Percentiles rank a stretch among this genome's conserved stretches.
phyloP scores from a whole-genome alignment of 768 basidiomycete species.

The Suillus cothurnatus region DNA sequence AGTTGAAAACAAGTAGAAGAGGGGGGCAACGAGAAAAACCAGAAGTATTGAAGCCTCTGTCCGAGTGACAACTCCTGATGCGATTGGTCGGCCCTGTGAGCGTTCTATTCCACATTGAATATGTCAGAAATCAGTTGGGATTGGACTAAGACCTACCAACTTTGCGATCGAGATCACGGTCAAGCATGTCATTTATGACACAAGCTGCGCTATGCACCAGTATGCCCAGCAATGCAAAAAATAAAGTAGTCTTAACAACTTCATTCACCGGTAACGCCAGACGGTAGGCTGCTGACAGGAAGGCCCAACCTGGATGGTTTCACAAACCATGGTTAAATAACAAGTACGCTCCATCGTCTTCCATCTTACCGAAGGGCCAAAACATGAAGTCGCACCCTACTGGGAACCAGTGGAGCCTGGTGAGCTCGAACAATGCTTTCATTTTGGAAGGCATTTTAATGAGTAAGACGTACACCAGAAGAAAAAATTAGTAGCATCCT shows the following conservation, averaged over 20 bases:
- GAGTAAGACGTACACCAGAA: background rate
- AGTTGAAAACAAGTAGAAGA: background rate
- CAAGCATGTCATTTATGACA: background rate
- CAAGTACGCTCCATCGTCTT: background rate
- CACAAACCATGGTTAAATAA: background rate
- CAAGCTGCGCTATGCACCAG: background rate
- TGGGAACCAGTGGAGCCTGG: background rate
- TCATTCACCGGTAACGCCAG: background rate
- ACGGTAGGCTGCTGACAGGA: background rate
- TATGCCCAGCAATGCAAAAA: background rate
- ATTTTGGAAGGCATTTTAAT: background rate
- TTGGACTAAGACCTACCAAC: background rate
- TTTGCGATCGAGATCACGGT: background rate
- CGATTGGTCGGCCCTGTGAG: background rate
- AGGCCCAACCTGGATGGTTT: background rate
- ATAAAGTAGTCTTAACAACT: background rate
- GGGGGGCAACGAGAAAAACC: background rate
- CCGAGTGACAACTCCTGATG: background rate
- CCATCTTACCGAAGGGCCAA: background rate
- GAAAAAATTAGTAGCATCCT: background rate
- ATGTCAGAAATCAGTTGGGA: background rate
- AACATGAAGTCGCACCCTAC: background rate
- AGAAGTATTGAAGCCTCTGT: background rate
- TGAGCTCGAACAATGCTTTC: background rate
- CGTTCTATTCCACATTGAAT: background rate